These are phyloP conservation scores for Solanum pinnatisectum DNA, from an alignment of 257 asterid genomes.

Conservation along the genomic window DNA sequence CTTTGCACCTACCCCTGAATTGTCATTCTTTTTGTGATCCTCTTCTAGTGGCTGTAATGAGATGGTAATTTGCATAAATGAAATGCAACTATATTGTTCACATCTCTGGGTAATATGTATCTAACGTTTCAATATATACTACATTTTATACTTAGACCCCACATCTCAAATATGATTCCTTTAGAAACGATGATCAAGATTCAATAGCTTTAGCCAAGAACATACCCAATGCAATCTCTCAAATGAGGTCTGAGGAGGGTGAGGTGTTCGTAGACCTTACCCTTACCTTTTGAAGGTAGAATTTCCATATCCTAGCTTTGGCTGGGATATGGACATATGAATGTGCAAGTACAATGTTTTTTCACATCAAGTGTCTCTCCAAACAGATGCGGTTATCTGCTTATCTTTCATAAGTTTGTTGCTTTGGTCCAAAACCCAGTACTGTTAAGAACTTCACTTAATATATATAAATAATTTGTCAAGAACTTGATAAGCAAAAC, in stretches of 20 bases:
- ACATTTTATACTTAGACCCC: not conserved
- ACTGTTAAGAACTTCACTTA: not conserved
- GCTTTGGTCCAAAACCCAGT: not conserved
- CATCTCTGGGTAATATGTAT: not conserved
- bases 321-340: not conserved
- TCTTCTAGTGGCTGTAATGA: not conserved
- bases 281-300: not conserved
- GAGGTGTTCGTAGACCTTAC: not conserved
- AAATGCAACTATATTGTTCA: not conserved
- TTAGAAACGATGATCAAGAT: not conserved
- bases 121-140: not conserved
- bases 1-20: constrained; percentile 59
- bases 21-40: constrained; percentile 50
- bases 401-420: not conserved
- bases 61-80: not conserved
- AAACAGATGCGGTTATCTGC: not conserved
- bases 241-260: rapidly evolving
- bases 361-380: not conserved
- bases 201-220: not conserved
- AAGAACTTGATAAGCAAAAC: not conserved
- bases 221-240: not conserved
- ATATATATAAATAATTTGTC: not conserved
- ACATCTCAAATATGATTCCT: not conserved
- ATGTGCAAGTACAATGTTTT: not conserved
- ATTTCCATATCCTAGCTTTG: not conserved